Evolutionary conservation across 2,329 filamentous ascomycete genomes (phyloP), one percentile per base, ranked within the genome.

Genomic region (Sporothrix euskadiensis): DNA sequence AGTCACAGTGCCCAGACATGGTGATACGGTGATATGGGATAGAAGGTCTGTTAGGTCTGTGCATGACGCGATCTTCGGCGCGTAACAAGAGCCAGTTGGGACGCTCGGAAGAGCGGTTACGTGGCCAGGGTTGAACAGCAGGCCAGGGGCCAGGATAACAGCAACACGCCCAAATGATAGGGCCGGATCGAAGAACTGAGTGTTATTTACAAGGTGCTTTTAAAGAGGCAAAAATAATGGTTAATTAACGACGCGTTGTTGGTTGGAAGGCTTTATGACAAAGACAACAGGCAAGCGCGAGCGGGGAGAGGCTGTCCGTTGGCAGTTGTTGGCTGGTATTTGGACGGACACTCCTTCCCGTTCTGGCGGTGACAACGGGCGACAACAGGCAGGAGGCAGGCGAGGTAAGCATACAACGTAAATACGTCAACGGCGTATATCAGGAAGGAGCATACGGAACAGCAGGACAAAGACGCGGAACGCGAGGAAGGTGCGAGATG

Each of bases 51-150:
- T 30, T 68, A 35, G 30, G 52, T 70, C 52, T 70, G 52, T 57
- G 68, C 52, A 70, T 44, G 68, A 70, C 52, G 68, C 68, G 68
- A 70, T 57, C 35, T 30, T 70, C 68, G 52, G 68, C 68, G 68
- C 68, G 68, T 70, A 57, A 59, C 68, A 41, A 47, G 39, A 22
- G 61, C 61, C 39, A 47, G n/a, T 66, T 56, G 44, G 66, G 65
- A 26, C 7, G 44, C 47, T 8, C 65, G 22, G 63, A 30, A 68
- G 14, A 12, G 35, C 61, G 61, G 39, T 30, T 39, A 14, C 47
- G 61, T 39, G 39, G 39, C 2, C 61, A 30, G 61, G 22, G 35
- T 65, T 44, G 35, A 44, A 22, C 35, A 22, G 16, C 39, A 44
- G 39, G 12, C 32, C n/a, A 32, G 10, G 41, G 41, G 41, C 41